phyloP scores from a whole-genome alignment of 371 early-diverging fungal species.

The Mucor lusitanicus region DNA sequence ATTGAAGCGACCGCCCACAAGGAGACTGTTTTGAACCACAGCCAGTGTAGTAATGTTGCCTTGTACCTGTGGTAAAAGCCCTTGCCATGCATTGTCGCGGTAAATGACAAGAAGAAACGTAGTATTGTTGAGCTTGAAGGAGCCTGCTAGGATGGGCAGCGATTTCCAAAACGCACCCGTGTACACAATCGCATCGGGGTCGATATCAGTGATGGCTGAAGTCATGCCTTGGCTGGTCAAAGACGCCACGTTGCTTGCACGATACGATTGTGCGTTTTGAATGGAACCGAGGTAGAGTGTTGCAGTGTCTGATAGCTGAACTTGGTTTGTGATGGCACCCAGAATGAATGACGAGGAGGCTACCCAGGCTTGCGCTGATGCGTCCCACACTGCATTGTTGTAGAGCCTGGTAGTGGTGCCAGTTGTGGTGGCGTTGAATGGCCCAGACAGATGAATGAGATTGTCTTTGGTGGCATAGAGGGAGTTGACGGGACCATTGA shows the following conservation, averaged over 20 bases:
- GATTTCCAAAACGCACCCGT: conserved; percentile 42
- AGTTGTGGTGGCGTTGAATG: conserved; percentile 9
- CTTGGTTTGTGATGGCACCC: conserved; percentile 17
- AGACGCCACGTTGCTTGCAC: conserved; percentile 20
- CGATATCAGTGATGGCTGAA: conserved; percentile 2
- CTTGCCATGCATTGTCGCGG: conserved; percentile 32
- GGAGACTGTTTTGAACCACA: conserved; percentile 23
- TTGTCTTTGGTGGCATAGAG: conserved; percentile 20
- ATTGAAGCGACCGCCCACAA: conserved; percentile 39
- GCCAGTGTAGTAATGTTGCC: conserved; percentile 31
- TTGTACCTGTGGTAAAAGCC: conserved; percentile 18
- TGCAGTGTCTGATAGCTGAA: neutral
- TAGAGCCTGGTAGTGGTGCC: neutral
- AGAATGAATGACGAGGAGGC: conserved; percentile 19
- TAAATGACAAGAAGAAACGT: conserved; percentile 28
- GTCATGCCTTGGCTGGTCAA: neutral
- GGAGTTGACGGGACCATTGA: conserved; percentile 31
- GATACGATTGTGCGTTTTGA: conserved; percentile 36
- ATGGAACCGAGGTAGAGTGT: conserved; percentile 26
- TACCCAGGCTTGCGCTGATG: conserved; percentile 17
- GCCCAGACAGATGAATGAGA: conserved; percentile 37
- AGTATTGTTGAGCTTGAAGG: conserved; percentile 23
- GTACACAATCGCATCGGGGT: conserved; percentile 20
- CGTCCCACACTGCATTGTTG: conserved; percentile 32
- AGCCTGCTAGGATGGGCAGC: conserved; percentile 30